Base-by-base conservation (phyloP, 2,329 filamentous ascomycete species). In the Xylariaceae sp. region DNA sequence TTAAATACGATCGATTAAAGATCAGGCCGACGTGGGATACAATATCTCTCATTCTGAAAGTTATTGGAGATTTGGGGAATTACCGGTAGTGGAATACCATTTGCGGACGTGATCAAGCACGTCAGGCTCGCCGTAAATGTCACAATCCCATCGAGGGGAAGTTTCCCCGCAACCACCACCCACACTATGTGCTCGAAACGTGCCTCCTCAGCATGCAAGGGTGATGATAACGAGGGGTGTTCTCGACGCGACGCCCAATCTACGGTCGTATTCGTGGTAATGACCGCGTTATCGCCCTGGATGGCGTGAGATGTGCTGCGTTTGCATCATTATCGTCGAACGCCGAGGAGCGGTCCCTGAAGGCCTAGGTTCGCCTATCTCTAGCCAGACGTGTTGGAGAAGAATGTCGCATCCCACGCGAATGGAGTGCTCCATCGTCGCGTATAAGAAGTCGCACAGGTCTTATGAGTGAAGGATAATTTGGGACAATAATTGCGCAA, bases 71-170 rank as follows among this genome's bases (percentile, higher is more conserved):
- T 28, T 31, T 28, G 37, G 29, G 21, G 47, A 44, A 41, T 55
- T 58, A 37, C 36, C 51, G 39, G 50, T 14, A 44, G 21, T 19
- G 14, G 39, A 44, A 36, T 53, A 29, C 49, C 2, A 17, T 55
- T 56, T 34, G 21, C 29, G 46, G 40, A 37, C 17, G 31, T 28
- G 44, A 28, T 19, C 9, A 39, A 67, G 62, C 64, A 66, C 65
- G 65, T 65, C 65, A 67, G 52, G 56, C 40, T 45, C 37, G 53
- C 49, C 24, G 19, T 46, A 56, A 26, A 67, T 67, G 52, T 65
- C 64, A 63, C 61, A 65, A 67, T 65, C 56, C 43, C 58, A 47
- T 45, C 21, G 14, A 24, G 12, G 39, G 16, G 24, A 43, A 23
- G 40, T 28, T 58, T 61, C 59, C 55, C 63, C 64, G 56, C 64